These are phyloP conservation scores for Pleurotus platypus DNA, from an alignment of 768 basidiomycete species.

Conservation along the genomic window DNA sequence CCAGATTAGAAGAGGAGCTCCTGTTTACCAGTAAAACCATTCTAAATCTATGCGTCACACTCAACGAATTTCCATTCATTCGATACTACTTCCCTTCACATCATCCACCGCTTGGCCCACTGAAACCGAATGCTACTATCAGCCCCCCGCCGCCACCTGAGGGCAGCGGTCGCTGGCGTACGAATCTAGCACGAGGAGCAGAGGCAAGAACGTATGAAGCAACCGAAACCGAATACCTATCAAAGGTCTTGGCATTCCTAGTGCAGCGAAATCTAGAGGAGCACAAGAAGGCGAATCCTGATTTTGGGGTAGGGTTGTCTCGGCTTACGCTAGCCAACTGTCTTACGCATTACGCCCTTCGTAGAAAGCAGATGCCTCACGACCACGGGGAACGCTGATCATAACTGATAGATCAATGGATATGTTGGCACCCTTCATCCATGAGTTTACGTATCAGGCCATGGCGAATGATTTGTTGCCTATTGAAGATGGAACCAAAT, in stretches of 20 bases:
- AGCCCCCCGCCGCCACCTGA: slow-evolving; percentile 67
- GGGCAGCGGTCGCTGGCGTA: slow-evolving; percentile 69
- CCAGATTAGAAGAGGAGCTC: slow-evolving; percentile 85
- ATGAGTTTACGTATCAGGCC: slow-evolving; percentile 99
- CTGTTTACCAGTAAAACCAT: slow-evolving; percentile 73
- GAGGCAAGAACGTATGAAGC: slow-evolving; percentile 66
- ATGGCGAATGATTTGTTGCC: slow-evolving; percentile 95
- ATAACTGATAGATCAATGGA: slow-evolving; percentile 99
- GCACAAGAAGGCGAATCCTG: slow-evolving; percentile 78
- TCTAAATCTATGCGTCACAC: slow-evolving; percentile 81
- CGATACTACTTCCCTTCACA: slow-evolving; percentile 87
- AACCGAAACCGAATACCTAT: slow-evolving; percentile 72
- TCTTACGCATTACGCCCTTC: slow-evolving; percentile 2
- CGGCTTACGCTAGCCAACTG: not conserved
- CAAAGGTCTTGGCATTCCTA: slow-evolving; percentile 80
- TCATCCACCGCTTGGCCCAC: slow-evolving; percentile 80
- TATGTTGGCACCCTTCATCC: slow-evolving; percentile 81
- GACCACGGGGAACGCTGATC: slow-evolving; percentile 78
- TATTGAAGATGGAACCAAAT: slow-evolving; percentile 82
- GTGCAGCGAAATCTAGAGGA: slow-evolving; percentile 85
- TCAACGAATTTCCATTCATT: slow-evolving; percentile 91
- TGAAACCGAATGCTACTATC: slow-evolving; percentile 63
- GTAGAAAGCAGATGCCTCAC: slow-evolving; percentile 55
- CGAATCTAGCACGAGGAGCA: slow-evolving; percentile 72
- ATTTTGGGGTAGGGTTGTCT: slow-evolving; percentile 75